A percentile compares a stretch with the other conserved stretches of the same genome.
Conservation (phyloP, 2,329 filamentous ascomycete genomes). For the Xylaria multiplex region DNA sequence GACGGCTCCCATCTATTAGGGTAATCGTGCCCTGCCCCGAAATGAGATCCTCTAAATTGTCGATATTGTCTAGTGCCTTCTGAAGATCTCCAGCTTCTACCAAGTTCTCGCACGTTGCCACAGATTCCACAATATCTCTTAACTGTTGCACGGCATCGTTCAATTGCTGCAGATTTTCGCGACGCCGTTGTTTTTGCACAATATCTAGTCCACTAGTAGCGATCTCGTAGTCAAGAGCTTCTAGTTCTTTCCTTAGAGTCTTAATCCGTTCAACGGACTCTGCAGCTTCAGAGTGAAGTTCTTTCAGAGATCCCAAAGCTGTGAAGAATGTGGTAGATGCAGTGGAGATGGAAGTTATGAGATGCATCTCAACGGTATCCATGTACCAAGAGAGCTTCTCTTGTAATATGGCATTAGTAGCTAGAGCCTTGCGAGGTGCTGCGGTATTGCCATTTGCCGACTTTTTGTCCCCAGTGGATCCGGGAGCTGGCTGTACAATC, state of each 20-base stretch:
- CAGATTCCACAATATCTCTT: conserved; percentile 77
- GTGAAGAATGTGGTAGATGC: conserved; percentile 97
- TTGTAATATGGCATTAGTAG: conserved; percentile 95
- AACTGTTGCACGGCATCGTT: conserved; percentile 86
- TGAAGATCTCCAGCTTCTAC: conserved; percentile 88
- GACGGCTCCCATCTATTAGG: conserved; percentile 43
- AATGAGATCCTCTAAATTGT: conserved; percentile 81
- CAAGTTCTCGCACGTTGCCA: conserved; percentile 79
- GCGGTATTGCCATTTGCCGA: conserved; percentile 66
- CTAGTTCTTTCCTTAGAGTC: conserved; percentile 79
- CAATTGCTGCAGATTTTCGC: conserved; percentile 85
- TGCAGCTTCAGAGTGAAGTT: conserved; percentile 90
- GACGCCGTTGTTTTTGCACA: conserved; percentile 80
- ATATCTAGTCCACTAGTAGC: conserved; percentile 86
- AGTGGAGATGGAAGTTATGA: conserved; percentile 95
- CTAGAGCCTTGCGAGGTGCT: conserved; percentile 82
- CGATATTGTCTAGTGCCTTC: conserved; percentile 79
- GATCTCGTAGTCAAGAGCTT: conserved; percentile 85
- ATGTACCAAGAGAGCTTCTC: conserved; percentile 99
- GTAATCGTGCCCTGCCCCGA: conserved; percentile 69
- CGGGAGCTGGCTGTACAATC: conserved; percentile 78
- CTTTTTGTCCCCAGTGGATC: conserved; percentile 63
- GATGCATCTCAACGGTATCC: conserved; percentile 97
- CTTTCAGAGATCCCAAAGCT: conserved; percentile 87
- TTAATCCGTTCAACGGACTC: conserved; percentile 91